phyloP scores from a whole-genome alignment of 768 basidiomycete genomes.

The Amanita fuliginea region DNA sequence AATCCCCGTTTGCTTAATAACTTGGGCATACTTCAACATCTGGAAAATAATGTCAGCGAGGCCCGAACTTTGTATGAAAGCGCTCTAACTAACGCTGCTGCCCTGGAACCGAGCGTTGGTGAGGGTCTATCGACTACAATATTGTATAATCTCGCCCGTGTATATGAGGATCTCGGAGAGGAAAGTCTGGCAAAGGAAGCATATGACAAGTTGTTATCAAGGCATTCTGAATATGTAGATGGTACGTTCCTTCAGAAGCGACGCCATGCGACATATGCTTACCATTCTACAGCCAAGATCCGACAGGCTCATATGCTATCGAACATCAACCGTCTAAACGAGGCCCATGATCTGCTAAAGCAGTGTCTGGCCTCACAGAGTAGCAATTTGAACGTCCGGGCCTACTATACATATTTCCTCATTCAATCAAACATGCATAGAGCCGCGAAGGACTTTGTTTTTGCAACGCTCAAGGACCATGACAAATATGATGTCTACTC shows the following conservation, averaged over 20 bases:
- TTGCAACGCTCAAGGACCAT: constrained; percentile 73
- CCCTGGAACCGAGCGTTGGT: constrained; percentile 31
- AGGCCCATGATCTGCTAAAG: constrained; percentile 84
- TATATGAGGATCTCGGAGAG: constrained; percentile 81
- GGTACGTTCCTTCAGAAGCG: constrained; percentile 38
- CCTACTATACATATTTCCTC: constrained; percentile 90
- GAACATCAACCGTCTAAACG: constrained; percentile 56
- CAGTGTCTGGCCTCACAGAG: constrained; percentile 75
- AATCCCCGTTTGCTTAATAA: constrained; percentile 76
- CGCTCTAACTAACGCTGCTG: constrained; percentile 51
- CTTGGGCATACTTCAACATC: constrained; percentile 62
- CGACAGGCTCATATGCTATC: constrained; percentile 78
- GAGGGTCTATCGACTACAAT: constrained; percentile 76
- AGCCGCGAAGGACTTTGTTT: constrained; percentile 83
- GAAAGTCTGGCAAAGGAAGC: constrained; percentile 68
- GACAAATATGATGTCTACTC: constrained; percentile 87
- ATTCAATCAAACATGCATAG: constrained; percentile 63
- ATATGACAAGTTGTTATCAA: constrained; percentile 75
- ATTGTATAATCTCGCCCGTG: constrained; percentile 84
- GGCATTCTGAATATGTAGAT: constrained; percentile 94
- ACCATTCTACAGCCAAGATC: constrained; percentile 62
- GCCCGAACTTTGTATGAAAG: constrained; percentile 62
- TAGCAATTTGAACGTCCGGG: constrained; percentile 77
- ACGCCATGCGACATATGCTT: not conserved
- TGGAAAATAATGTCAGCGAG: constrained; percentile 47